These are phyloP conservation scores for Entelexis paramagnoliae DNA, from an alignment of 1,139 yeast genomes.

Conservation along the genomic window DNA sequence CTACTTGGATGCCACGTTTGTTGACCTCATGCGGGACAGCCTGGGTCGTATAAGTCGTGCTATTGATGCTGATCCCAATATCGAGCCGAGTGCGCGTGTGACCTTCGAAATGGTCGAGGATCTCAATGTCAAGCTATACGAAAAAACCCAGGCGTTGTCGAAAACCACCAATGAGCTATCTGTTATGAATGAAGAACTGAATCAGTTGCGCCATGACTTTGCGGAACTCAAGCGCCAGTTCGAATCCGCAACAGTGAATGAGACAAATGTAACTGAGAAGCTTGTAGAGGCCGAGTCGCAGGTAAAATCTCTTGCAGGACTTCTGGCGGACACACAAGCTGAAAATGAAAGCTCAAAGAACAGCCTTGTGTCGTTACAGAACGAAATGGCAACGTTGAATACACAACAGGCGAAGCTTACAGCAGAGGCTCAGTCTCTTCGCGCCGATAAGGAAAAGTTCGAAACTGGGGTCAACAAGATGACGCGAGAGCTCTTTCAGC, in stretches of 20 bases:
- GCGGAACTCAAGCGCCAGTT: neutral
- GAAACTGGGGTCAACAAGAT: constrained; percentile 86
- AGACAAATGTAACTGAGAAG: neutral
- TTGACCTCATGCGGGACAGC: constrained; percentile 59
- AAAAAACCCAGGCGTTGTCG: constrained; percentile 27
- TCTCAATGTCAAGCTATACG: constrained; percentile 39
- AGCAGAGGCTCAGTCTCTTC: constrained; percentile 35
- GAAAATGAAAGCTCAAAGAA: neutral
- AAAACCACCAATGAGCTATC: constrained; percentile 16
- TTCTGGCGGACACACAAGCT: neutral
- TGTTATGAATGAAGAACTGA: neutral
- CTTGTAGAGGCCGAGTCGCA: neutral
- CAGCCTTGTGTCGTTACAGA: constrained; percentile 22
- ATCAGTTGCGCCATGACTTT: neutral
- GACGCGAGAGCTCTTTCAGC: constrained; percentile 67
- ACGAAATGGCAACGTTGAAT: constrained; percentile 27
- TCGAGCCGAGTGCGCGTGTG: constrained; percentile 57
- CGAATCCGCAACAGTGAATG: neutral
- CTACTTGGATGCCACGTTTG: constrained; percentile 57
- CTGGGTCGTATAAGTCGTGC: constrained; percentile 59
- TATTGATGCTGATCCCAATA: constrained; percentile 59
- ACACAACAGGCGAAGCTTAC: constrained; percentile 33
- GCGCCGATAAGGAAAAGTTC: constrained; percentile 51
- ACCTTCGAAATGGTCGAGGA: constrained; percentile 65
- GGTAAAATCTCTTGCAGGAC: neutral